Evolutionary conservation across 768 basidiomycete genomes (phyloP), one percentile per base, ranked within the genome.

Genomic region (Mycena epipterygia): DNA sequence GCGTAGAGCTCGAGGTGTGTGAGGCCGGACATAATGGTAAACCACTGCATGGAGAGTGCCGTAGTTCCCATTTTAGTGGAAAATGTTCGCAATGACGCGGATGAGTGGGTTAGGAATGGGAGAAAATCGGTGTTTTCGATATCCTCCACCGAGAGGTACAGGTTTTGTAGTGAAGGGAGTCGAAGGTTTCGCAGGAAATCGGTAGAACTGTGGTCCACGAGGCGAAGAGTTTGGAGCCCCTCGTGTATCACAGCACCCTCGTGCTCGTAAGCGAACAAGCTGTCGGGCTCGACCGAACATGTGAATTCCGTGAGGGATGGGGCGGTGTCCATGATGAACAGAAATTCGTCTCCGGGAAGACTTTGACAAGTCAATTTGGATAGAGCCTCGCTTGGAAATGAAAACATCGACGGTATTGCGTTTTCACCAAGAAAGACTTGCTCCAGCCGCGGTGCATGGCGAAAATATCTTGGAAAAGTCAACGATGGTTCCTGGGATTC

Each of bases 11-110:
- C 12, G 33, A 66, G 3, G 1, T 49, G 25, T 29, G 55, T 58
- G 25, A 66, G 64, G 33, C 27, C n/a, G 13, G 55, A 35, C 33
- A 66, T 48, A n/a, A 25, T 19, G 23, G 55, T 23, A 42, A 66
- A 58, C 44, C 63, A 64, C 16, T 29, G 32, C 0, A 65, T 8
- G 30, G 41, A 19, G 19, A 48, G 32, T 6, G 48, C 11, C 13
- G 30, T 7, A 12, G 32, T 23, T 46, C 2, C 2, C 6, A 0
- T 7, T 13, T 14, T 23, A 32, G 25, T 21, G 33, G 55, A 57
- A 27, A 66, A 66, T 16, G 12, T 25, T 49, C 56, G 64, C 12
- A 66, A 35, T 23, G 55, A 66, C 0, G 33, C 21, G 1, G 61
- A 51, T 7, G 55, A 66, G 53, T n/a, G 21, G 7, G 42, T 3